Conservation (phyloP, 345 rosid genomes). For the Cardamine chenopodiifolia region DNA sequence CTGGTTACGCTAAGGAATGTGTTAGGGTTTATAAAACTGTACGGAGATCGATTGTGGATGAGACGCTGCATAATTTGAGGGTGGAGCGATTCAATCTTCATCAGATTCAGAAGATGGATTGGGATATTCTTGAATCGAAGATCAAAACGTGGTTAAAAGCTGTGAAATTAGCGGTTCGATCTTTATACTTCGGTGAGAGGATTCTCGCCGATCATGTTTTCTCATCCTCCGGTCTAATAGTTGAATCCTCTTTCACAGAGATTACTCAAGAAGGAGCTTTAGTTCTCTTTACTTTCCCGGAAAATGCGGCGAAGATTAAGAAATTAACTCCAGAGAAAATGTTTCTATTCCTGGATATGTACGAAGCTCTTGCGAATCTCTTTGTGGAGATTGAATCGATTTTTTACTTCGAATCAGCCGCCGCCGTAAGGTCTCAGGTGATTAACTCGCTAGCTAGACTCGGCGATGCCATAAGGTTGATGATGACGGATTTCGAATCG, state of each 20-base stretch:
- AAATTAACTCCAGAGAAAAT: constrained; percentile 66
- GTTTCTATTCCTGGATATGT: constrained; percentile 71
- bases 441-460: constrained; percentile 57
- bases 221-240: constrained; percentile 52
- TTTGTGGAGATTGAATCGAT: constrained; percentile 66
- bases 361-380: constrained; percentile 60
- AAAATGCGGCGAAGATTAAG: constrained; percentile 52
- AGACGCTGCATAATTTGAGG: constrained; percentile 59
- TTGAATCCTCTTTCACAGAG: constrained; percentile 66
- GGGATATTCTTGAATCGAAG: constrained; percentile 62
- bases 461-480: constrained; percentile 52
- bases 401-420: constrained; percentile 58
- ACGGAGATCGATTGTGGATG: constrained; percentile 74
- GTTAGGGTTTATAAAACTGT: constrained; percentile 54
- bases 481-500: constrained; percentile 63
- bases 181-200: constrained; percentile 70
- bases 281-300: constrained; percentile 65
- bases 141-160: constrained; percentile 74
- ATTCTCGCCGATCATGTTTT: constrained; percentile 77
- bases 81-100: constrained; percentile 54
- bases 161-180: constrained; percentile 53
- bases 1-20: constrained; percentile 84
- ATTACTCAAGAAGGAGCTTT: constrained; percentile 72
- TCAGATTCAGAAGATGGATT: constrained; percentile 64
- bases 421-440: constrained; percentile 56